Evolutionary conservation across 805 yeast species (phyloP).

Genomic region (Kodamaea neixiangensis): DNA sequence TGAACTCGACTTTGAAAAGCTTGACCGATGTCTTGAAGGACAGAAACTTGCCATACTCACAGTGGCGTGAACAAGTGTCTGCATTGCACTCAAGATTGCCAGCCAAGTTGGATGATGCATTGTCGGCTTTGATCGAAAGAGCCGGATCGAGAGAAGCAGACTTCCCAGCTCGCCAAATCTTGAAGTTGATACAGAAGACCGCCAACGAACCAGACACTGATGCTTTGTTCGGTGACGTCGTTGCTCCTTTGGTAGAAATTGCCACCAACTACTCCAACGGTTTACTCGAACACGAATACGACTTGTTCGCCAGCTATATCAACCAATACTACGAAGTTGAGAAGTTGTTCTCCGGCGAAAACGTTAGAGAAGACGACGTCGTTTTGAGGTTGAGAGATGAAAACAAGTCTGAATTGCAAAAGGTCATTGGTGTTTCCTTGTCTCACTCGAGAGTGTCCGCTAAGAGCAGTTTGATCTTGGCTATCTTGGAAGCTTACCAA

Average conservation of each 20-base stretch:
- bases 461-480: slow-evolving; percentile 85
- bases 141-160: slow-evolving; percentile 66
- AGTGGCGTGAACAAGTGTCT: slow-evolving; percentile 83
- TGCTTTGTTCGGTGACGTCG: slow-evolving; percentile 54
- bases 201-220: slow-evolving; percentile 53
- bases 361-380: slow-evolving; percentile 84
- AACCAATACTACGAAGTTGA: slow-evolving; percentile 78
- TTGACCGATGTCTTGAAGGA: slow-evolving; percentile 74
- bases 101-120: slow-evolving; percentile 65
- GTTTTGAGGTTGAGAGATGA: slow-evolving; percentile 86
- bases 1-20: slow-evolving; percentile 78
- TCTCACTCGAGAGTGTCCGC: slow-evolving; percentile 94
- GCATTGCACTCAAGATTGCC: slow-evolving; percentile 94
- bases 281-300: slow-evolving; percentile 78
- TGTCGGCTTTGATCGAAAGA: slow-evolving; percentile 68
- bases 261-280: slow-evolving; percentile 75
- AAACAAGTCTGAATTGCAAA: slow-evolving; percentile 69
- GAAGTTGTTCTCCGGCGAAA: slow-evolving; percentile 71
- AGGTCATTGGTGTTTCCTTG: slow-evolving; percentile 71
- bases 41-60: slow-evolving; percentile 85
- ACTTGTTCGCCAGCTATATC: slow-evolving; percentile 68
- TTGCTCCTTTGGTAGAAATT: slow-evolving; percentile 73
- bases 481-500: slow-evolving; percentile 80
- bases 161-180: slow-evolving; percentile 89
- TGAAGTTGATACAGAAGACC: slow-evolving; percentile 68